These are phyloP conservation scores for Camelina laxa DNA, from an alignment of 345 rosid species.

Conservation along the genomic window DNA sequence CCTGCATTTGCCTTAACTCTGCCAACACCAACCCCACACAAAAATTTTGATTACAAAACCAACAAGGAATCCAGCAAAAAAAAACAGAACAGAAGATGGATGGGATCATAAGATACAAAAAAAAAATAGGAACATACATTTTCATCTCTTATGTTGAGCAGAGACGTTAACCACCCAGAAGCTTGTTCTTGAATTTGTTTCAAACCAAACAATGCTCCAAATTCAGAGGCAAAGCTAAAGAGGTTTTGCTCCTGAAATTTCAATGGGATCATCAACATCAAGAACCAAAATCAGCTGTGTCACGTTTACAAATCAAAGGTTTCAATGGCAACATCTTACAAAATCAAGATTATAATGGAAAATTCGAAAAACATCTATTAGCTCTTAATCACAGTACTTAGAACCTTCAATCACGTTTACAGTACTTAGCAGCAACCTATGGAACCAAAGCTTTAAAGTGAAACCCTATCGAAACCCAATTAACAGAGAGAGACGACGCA, in stretches of 20 bases:
- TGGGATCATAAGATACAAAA: neutral
- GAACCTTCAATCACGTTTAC: too few species aligned
- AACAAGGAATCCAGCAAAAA: constrained; percentile 1
- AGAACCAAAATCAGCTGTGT: neutral
- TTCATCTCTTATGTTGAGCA: constrained; percentile 28
- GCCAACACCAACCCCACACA: constrained; percentile 33
- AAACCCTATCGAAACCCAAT: neutral
- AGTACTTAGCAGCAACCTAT: too few species aligned
- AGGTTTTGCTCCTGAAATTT: constrained; percentile 1
- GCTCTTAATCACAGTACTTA: too few species aligned
- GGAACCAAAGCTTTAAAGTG: too few species aligned
- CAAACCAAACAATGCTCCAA: neutral
- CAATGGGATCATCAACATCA: constrained; percentile 1
- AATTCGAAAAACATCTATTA: too few species aligned
- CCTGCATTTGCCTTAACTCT: constrained; percentile 79
- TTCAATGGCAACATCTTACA: neutral
- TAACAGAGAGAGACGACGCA: too few species aligned
- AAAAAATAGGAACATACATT: constrained; percentile 17
- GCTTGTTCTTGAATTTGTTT: too few species aligned
- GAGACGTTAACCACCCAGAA: neutral
- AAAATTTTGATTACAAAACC: neutral
- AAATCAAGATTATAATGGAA: too few species aligned
- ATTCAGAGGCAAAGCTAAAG: neutral
- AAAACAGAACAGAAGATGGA: constrained; percentile 2
- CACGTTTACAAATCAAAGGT: neutral